Percentiles rank a stretch among this genome's conserved stretches.
These are phyloP conservation scores for Moelleriella libera DNA, from an alignment of 2,329 filamentous ascomycete species.

Conservation along the genomic window DNA sequence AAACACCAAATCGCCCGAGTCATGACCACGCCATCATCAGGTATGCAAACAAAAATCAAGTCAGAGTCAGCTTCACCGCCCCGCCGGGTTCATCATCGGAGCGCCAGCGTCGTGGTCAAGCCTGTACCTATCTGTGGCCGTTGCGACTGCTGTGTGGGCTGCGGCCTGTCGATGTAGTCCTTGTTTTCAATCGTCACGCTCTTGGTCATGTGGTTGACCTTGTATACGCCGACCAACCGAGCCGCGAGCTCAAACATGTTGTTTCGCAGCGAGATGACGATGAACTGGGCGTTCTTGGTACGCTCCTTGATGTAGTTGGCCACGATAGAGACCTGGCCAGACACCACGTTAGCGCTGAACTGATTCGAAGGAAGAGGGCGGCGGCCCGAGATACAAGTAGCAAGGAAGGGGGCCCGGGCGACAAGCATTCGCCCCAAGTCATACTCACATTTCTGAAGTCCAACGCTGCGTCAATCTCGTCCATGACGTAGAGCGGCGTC, in stretches of 20 bases:
- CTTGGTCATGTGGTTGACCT: conserved; percentile 98
- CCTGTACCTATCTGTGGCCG: conserved; percentile 14
- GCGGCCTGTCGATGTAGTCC: conserved; percentile 48
- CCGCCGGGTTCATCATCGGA: conserved; percentile 11
- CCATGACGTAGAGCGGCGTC: conserved; percentile 97
- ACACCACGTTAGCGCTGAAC: background rate
- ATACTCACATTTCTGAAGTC: conserved; percentile 89
- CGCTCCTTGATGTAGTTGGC: conserved; percentile 98
- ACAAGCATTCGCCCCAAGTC: background rate
- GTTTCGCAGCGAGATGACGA: conserved; percentile 93
- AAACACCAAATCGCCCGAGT: no score
- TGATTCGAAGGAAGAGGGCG: conserved; percentile 1
- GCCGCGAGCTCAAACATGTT: conserved; percentile 99
- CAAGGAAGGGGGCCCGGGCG: no score
- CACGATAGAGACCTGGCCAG: conserved; percentile 73
- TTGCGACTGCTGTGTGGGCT: conserved; percentile 12
- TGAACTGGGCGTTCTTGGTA: conserved; percentile 98
- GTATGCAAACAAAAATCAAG: no score
- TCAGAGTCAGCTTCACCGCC: no score
- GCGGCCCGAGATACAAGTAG: no score
- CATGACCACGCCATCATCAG: no score
- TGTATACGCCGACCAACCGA: conserved; percentile 91
- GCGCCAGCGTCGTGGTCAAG: conserved; percentile 19
- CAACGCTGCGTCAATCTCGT: conserved; percentile 95
- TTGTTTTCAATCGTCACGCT: conserved; percentile 78